Conservation (phyloP, 2,329 filamentous ascomycete genomes). For the Pseudocercospora crystallina region DNA sequence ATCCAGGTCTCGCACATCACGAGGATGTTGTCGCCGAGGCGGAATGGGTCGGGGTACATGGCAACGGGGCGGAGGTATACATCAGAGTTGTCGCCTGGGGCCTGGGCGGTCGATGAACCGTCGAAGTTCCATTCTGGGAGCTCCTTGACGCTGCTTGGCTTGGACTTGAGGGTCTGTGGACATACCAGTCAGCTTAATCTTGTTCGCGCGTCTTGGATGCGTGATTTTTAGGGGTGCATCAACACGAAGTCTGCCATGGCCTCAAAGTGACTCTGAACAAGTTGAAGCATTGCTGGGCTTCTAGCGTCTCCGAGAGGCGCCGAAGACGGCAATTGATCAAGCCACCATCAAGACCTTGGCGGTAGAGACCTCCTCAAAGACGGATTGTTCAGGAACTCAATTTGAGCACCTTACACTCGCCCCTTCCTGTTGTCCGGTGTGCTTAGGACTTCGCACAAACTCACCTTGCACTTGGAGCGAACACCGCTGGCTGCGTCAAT, state of each 20-base stretch:
- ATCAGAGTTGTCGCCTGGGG: constrained; percentile 92
- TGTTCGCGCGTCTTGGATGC: not conserved
- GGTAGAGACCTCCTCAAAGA: constrained; percentile 6
- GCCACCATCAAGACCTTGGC: constrained; percentile 15
- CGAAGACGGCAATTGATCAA: constrained; percentile 19
- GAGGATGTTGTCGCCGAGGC: constrained; percentile 84
- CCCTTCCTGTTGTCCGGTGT: not conserved
- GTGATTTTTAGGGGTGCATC: too few species aligned
- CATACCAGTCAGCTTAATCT: constrained; percentile 16
- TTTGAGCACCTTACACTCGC: not conserved
- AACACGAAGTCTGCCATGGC: too few species aligned
- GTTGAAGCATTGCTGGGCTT: constrained; percentile 8
- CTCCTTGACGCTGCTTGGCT: constrained; percentile 59
- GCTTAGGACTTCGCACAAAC: constrained; percentile 39
- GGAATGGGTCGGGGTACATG: constrained; percentile 90
- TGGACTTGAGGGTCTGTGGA: constrained; percentile 61
- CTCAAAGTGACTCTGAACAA: not conserved
- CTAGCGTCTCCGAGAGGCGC: constrained; percentile 15
- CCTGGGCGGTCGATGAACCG: constrained; percentile 89
- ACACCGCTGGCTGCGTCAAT: constrained; percentile 79
- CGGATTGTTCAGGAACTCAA: constrained; percentile 8
- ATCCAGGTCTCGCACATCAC: constrained; percentile 96
- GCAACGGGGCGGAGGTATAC: constrained; percentile 92
- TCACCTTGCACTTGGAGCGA: constrained; percentile 94
- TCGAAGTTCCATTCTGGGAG: constrained; percentile 81